Base-by-base conservation (phyloP, 768 basidiomycete species). In the Tubosaeta brunneosetosa region DNA sequence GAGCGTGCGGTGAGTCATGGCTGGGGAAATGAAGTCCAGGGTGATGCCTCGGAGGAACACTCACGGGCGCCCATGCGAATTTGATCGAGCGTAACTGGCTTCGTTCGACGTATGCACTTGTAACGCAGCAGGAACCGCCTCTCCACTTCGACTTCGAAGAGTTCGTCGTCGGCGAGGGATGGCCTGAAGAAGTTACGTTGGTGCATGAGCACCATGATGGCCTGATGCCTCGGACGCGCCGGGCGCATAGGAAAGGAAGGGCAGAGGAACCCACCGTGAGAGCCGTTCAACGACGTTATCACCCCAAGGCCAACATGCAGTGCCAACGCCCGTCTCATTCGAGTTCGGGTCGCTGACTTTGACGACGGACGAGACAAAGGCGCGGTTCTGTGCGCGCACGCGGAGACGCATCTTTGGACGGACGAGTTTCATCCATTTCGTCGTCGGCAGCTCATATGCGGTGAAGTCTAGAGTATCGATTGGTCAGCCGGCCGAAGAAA, bases 61-160 rank as follows among this genome's bases (percentile, higher is more conserved):
- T 47, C 51, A 63, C 62, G 36, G 19, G 56, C 10, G 17, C 52
- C 63, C 6, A 61, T 62, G 11, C 62, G 62, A 4, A 63, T 37
- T 60, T 65, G 63, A 32, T 63, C 63, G 19, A 65, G 43, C 14
- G 55, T 49, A 37, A 44, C 45, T 16, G 44, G 56, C 10, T 52
- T 52, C 44, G 63, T 66, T 41, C 65, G 63, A 49, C 64, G 61
- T 36, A 65, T 61, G 25, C 63, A 66, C 50, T 47, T 59, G 56
- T 64, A 65, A 32, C 55, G 7, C 0, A 64, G 33, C 17, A 64
- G n/a, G 25, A 55, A 65, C 34, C 57, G 55, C 31, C 55, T 47
- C 52, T 65, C 56, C 12, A 65, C 22, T 27, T 61, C 41, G 38
- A 65, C 51, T 9, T 66, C 59, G 46, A 65, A 61, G 3, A 38